Base-by-base conservation (phyloP, 2,329 filamentous ascomycete genomes). In the Pezicula rhizophila region DNA sequence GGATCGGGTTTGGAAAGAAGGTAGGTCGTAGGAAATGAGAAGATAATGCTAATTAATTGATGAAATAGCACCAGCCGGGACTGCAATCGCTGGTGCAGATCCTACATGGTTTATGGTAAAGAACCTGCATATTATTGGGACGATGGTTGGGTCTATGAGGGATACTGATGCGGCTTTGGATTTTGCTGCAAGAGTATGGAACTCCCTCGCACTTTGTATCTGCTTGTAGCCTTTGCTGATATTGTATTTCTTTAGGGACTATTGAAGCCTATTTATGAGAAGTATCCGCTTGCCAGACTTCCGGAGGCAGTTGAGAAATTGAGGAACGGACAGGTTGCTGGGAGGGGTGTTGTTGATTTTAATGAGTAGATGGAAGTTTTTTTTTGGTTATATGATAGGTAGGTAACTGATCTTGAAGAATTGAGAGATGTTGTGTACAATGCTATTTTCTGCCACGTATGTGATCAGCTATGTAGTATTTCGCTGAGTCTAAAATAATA, bases 301-400 rank as follows among this genome's bases (percentile, higher is more conserved):
- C 33, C 48, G 40, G 57, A 60, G 18, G 53, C 52, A 26, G 52
- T 57, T 14, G 55, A 57, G 23, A 56, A 59, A 42, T 46, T 59
- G 8, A 50, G 52, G 31, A 48, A 47, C 12, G 58, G 58, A 11
- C 48, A 55, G 31, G 54, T 60, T 37, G 56, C 55, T 11, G 58
- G 58, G 26, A 31, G 53, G 18, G 45, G 54, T 39, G 57, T 59
- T 33, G 48, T 58, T 38, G 55, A 58, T 34, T 59, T 58, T 34
- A 52, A 57, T 31, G 28, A 10, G 28, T 31, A 31, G 28, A 18
- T 18, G 18, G 18, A 18, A 18, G 18, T 18, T 18, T 18, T 18
- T 18, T 18, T 18, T n/a, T n/a, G n/a, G 18, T 18, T 18, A 18
- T 18, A 18, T 18, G 18, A 3, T 18, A 18, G 18, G 18, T 23